These are phyloP conservation scores for Microstroma glucosiphilum DNA, from an alignment of 1,284 basidiomycete species.

Conservation along the genomic window DNA sequence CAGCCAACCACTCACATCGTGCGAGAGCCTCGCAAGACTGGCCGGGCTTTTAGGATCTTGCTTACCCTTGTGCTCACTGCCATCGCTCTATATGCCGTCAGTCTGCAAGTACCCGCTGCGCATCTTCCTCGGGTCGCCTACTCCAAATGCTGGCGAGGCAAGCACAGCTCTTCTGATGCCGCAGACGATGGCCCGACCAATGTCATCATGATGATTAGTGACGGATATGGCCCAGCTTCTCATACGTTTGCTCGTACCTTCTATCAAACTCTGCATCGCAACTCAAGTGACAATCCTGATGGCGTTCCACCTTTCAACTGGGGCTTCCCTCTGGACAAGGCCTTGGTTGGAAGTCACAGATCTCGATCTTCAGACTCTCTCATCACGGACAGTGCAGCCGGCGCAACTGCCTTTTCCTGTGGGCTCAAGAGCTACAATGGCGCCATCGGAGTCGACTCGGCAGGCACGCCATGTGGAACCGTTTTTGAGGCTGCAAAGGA, in stretches of 20 bases:
- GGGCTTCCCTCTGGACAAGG: constrained; percentile 45
- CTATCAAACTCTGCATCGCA: constrained; percentile 21
- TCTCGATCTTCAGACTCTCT: constrained; percentile 48
- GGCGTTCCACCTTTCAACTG: constrained; percentile 12
- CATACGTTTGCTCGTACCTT: constrained; percentile 45
- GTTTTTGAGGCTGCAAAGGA: constrained; percentile 52
- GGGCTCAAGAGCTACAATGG: constrained; percentile 51
- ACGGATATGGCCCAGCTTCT: constrained; percentile 51
- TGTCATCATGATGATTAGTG: constrained; percentile 51
- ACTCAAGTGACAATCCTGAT: background rate
- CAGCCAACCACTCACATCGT: too few relatives aligned
- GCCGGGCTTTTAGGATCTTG: too few relatives aligned
- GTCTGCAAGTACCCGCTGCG: too few relatives aligned
- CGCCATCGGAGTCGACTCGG: constrained; percentile 46
- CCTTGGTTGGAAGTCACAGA: constrained; percentile 48
- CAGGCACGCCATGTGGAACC: constrained; percentile 46
- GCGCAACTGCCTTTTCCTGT: constrained; percentile 51
- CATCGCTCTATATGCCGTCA: too few relatives aligned
- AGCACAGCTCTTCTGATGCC: too few relatives aligned
- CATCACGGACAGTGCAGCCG: constrained; percentile 51
- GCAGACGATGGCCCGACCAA: constrained; percentile 20
- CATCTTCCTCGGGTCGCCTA: too few relatives aligned
- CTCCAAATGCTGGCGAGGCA: too few relatives aligned
- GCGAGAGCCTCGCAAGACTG: too few relatives aligned
- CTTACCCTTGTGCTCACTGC: too few relatives aligned